These are phyloP conservation scores for Penicillium macrosclerotiorum DNA, from an alignment of 495 filamentous ascomycete species.

Conservation along the genomic window DNA sequence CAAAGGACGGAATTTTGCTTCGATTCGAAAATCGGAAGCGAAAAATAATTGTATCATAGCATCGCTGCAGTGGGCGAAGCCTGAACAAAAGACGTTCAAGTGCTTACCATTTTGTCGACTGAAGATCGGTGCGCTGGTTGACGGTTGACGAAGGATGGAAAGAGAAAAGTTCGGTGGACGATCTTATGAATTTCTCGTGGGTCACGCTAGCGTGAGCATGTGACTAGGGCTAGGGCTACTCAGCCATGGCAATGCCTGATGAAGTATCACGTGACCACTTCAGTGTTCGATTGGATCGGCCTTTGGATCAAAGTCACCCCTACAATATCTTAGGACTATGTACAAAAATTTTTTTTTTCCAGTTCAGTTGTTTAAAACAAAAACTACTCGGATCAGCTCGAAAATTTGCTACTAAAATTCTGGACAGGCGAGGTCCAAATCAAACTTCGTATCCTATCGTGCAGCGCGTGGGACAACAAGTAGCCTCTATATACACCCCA, in stretches of 20 bases:
- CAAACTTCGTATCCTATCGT: not conserved
- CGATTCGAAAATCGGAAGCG: slow-evolving; percentile 35
- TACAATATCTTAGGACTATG: too few species aligned
- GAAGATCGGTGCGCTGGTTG: slow-evolving; percentile 42
- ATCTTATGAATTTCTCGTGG: slow-evolving; percentile 36
- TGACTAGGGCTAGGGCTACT: slow-evolving; percentile 27
- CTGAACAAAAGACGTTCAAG: slow-evolving; percentile 31
- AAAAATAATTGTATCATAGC: slow-evolving; percentile 32
- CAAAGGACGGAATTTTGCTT: slow-evolving; percentile 41
- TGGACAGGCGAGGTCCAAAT: too few species aligned
- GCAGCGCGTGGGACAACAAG: not conserved
- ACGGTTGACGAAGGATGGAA: slow-evolving; percentile 40
- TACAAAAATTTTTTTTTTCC: too few species aligned
- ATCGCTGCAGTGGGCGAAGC: slow-evolving; percentile 39
- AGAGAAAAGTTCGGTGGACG: slow-evolving; percentile 15
- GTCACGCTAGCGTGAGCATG: slow-evolving; percentile 36
- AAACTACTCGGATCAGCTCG: too few species aligned
- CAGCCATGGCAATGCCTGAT: not conserved
- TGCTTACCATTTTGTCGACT: slow-evolving; percentile 56
- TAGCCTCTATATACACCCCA: slow-evolving; percentile 6
- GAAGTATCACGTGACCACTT: not conserved
- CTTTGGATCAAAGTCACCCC: too few species aligned
- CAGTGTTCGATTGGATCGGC: too few species aligned
- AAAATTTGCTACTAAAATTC: too few species aligned
- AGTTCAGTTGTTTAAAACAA: too few species aligned